Evolutionary conservation across 169 alveolate genomes (phyloP), one percentile per base, ranked within the genome.

Genomic region (Eimeria maxima): DNA sequence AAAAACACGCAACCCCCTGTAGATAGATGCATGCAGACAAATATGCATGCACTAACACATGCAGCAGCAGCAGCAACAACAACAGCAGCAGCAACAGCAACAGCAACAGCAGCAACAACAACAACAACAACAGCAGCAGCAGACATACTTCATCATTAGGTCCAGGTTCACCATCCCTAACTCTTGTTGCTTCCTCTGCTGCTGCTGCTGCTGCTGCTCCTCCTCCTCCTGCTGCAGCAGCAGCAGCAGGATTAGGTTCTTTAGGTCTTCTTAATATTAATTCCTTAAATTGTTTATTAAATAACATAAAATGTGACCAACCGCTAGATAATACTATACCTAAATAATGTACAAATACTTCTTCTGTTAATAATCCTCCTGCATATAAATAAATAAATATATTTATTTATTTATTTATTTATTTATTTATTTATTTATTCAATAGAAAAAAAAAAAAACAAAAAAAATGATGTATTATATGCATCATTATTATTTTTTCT

Each of bases 251-350:
- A n/a, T 93, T 97, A 18, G 95, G 93, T 27, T 97, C 96, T 71
- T 91, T 50, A 11, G 96, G 96, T 55, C 97, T 95, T 67, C 99
- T 90, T 60, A 98, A 96, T 69, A 98, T 98, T 18, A 98, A 97
- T 86, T 98, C 99, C 57, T 97, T 97, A 80, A 98, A 95, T 83
- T 97, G 95, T 57, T 97, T 97, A 95, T 97, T 97, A 95, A 96
- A 98, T 60, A 97, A 96, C 99, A 98, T 98, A 81, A 98, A 98
- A 96, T 98, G 99, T 90, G 97, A 97, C 99, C 99, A 98, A 45
- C 99, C 99, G 55, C 97, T 98, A 2, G 98, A 97, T 44, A 98
- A 91, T 44, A 97, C 98, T 38, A 98, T 98, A 33, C 97, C 97
- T 44, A 98, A 95, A 27, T 97, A 97, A 73, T 97, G 98, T 2